Evolutionary conservation across 768 basidiomycete species (phyloP).

Genomic region (Lentinula sp.): DNA sequence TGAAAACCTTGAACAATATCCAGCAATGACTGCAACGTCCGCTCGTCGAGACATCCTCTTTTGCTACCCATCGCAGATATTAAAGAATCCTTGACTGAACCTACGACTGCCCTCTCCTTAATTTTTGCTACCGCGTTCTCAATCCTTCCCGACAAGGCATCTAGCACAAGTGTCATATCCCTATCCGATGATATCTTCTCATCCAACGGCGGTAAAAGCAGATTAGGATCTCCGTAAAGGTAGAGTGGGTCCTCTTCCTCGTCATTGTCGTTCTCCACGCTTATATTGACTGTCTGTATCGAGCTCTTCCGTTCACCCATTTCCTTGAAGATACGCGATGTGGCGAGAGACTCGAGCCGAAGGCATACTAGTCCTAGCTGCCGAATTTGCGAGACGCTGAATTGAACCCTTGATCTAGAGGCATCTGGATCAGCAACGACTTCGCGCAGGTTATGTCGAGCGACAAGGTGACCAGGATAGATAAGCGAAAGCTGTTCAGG

Average conservation of each 20-base stretch:
- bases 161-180: constrained; percentile 3
- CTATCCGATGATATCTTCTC: constrained; percentile 10
- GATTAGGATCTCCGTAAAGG: constrained; percentile 53
- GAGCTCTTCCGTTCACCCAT: constrained; percentile 39
- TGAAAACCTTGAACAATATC: constrained; percentile 2
- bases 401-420: constrained; percentile 50
- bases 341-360: constrained; percentile 72
- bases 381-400: constrained; percentile 68
- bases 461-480: constrained; percentile 70
- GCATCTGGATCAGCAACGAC: constrained; percentile 21
- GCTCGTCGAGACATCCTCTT: constrained; percentile 4
- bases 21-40: constrained; percentile 8
- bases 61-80: neutral
- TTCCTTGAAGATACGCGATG: constrained; percentile 52
- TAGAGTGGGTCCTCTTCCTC: constrained; percentile 23
- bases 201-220: constrained; percentile 46
- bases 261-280: constrained; percentile 14
- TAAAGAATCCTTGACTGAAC: neutral
- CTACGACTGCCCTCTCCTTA: constrained; percentile 9
- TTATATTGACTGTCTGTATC: constrained; percentile 21
- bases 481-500: constrained; percentile 84
- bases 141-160: constrained; percentile 6
- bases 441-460: constrained; percentile 57
- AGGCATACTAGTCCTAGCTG: constrained; percentile 70
- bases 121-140: constrained; percentile 7